These are phyloP conservation scores for Aureobasidium sp. DNA, from an alignment of 2,329 filamentous ascomycete genomes.

Conservation along the genomic window DNA sequence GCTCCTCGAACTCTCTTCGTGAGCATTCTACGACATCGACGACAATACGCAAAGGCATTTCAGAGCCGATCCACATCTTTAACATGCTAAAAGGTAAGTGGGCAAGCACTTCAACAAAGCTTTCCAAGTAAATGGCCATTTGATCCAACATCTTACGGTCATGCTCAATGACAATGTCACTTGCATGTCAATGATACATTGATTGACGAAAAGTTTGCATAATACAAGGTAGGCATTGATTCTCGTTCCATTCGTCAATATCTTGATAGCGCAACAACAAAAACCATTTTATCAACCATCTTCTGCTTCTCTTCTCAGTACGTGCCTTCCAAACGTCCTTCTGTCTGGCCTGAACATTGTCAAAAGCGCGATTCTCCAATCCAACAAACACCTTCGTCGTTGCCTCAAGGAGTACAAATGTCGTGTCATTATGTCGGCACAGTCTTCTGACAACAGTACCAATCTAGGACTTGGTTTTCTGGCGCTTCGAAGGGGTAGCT, in stretches of 20 bases:
- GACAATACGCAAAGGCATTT: background rate
- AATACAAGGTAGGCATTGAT: background rate
- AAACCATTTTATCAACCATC: too few relatives aligned
- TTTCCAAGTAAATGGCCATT: background rate
- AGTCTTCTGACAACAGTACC: background rate
- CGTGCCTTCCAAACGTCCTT: background rate
- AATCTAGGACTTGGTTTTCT: background rate
- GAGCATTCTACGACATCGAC: background rate
- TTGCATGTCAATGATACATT: background rate
- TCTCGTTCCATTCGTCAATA: background rate
- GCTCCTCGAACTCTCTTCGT: background rate
- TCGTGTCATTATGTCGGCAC: too few relatives aligned
- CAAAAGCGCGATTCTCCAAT: too few relatives aligned
- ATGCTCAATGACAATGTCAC: background rate
- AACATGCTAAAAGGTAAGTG: background rate
- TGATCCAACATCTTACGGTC: conserved; percentile 2
- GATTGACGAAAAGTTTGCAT: background rate
- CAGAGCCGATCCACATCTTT: background rate
- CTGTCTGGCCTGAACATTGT: background rate
- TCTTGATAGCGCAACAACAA: background rate
- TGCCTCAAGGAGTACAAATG: too few relatives aligned
- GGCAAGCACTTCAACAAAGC: background rate
- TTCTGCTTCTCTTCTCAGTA: background rate
- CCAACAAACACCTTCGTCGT: too few relatives aligned
- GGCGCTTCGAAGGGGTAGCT: background rate